Evolutionary conservation across 805 yeast species (phyloP).

Genomic region (Blastobotrys peoriensis): DNA sequence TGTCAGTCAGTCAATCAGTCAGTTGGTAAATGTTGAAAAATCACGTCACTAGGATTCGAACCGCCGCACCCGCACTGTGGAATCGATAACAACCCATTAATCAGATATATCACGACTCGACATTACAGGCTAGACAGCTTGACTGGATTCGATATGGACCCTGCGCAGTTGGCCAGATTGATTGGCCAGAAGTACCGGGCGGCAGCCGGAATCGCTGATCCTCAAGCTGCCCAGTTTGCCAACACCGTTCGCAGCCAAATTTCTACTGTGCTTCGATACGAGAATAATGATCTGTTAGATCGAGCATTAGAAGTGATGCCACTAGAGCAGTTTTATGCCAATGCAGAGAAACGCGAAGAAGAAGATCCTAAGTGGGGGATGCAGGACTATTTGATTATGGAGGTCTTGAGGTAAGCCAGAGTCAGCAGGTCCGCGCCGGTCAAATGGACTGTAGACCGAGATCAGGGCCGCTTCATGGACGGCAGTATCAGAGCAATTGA

Average conservation of each 20-base stretch:
- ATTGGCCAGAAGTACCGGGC: slow-evolving; percentile 9
- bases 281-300: slow-evolving; percentile 42
- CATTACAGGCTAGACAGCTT: too few relatives aligned
- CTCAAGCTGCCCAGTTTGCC: slow-evolving; percentile 4
- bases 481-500: too few relatives aligned
- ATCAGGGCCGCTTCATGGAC: too few relatives aligned
- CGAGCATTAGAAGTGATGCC: slow-evolving; percentile 59
- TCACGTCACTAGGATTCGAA: too few relatives aligned
- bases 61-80: too few relatives aligned
- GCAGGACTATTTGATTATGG: slow-evolving; percentile 54
- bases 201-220: background rate
- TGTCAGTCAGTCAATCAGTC: too few relatives aligned
- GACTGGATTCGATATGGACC: slow-evolving; percentile 7
- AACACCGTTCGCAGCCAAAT: slow-evolving; percentile 12
- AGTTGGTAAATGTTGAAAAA: too few relatives aligned
- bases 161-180: slow-evolving; percentile 4
- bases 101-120: too few relatives aligned
- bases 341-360: slow-evolving; percentile 48
- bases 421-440: too few relatives aligned
- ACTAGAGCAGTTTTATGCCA: slow-evolving; percentile 48
- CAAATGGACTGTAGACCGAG: too few relatives aligned
- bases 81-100: too few relatives aligned
- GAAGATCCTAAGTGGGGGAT: slow-evolving; percentile 33
- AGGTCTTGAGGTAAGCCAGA: slow-evolving; percentile 36
- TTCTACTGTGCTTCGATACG: slow-evolving; percentile 33